Evolutionary conservation across 1,139 yeast genomes (phyloP).

Genomic region (Meyerozyma sp.): DNA sequence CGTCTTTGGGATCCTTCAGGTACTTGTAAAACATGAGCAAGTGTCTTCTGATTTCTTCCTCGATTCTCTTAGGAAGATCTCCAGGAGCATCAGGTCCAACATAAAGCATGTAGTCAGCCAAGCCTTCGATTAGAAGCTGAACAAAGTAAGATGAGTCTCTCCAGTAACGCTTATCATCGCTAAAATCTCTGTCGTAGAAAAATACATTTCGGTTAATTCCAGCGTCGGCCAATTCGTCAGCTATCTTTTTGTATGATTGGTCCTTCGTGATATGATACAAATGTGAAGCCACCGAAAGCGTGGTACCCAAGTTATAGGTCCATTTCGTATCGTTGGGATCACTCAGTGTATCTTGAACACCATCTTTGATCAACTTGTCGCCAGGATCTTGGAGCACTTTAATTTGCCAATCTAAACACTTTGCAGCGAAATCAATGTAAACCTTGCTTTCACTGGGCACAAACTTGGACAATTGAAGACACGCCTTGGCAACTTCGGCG

Average conservation of each 20-base stretch:
- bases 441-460: slow-evolving; percentile 40
- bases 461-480: slow-evolving; percentile 53
- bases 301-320: slow-evolving; percentile 69
- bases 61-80: slow-evolving; percentile 30
- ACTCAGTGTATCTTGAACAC: slow-evolving; percentile 47
- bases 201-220: slow-evolving; percentile 52
- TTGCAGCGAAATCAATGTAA: slow-evolving; percentile 49
- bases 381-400: slow-evolving; percentile 45
- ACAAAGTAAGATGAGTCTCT: slow-evolving; percentile 61
- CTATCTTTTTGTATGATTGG: slow-evolving; percentile 49
- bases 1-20: slow-evolving; percentile 54
- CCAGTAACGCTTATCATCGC: slow-evolving; percentile 53
- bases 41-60: slow-evolving; percentile 45
- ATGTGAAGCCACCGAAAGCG: slow-evolving; percentile 50
- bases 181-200: slow-evolving; percentile 64
- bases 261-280: slow-evolving; percentile 51
- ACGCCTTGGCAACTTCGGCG: slow-evolving; percentile 66
- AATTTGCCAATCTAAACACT: slow-evolving; percentile 53
- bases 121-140: slow-evolving; percentile 62
- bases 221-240: slow-evolving; percentile 57
- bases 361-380: slow-evolving; percentile 60
- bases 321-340: slow-evolving; percentile 50
- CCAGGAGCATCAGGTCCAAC: slow-evolving; percentile 43
- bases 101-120: slow-evolving; percentile 57
- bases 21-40: slow-evolving; percentile 52